phyloP scores from a whole-genome alignment of 2,329 filamentous ascomycete genomes.

The Penicillium psychrosexuale region DNA sequence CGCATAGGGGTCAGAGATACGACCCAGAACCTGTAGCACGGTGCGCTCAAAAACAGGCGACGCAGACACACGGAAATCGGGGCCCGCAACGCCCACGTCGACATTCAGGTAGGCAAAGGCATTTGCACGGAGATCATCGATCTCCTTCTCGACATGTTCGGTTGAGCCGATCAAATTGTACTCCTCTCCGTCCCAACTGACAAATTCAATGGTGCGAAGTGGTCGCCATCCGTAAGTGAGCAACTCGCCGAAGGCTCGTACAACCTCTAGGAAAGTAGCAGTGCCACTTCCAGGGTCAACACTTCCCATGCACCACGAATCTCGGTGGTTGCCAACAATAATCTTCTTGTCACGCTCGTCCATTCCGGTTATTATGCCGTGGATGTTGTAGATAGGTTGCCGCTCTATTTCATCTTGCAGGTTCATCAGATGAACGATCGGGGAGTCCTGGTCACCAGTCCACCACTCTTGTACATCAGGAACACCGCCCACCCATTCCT shows the following conservation, averaged over 20 bases:
- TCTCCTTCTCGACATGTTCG: constrained; percentile 85
- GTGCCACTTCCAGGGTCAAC: constrained; percentile 84
- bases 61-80: constrained; percentile 70
- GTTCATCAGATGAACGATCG: constrained; percentile 78
- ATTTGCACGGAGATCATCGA: constrained; percentile 67
- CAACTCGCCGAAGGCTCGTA: constrained; percentile 78
- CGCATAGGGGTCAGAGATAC: constrained; percentile 67
- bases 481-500: constrained; percentile 73
- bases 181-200: constrained; percentile 91
- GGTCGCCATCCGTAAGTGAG: constrained; percentile 79
- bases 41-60: constrained; percentile 75
- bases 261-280: constrained; percentile 85
- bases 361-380: constrained; percentile 77
- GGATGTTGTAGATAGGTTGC: constrained; percentile 88
- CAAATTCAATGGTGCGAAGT: constrained; percentile 91
- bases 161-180: constrained; percentile 94
- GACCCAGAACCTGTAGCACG: constrained; percentile 68
- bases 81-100: constrained; percentile 74
- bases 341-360: constrained; percentile 81
- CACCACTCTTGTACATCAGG: constrained; percentile 76
- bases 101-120: constrained; percentile 90
- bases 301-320: constrained; percentile 87
- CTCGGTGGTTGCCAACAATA: constrained; percentile 88
- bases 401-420: constrained; percentile 77
- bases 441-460: constrained; percentile 73